Conservation (phyloP, 2,329 filamentous ascomycete species). For the Aspergillus sp. region DNA sequence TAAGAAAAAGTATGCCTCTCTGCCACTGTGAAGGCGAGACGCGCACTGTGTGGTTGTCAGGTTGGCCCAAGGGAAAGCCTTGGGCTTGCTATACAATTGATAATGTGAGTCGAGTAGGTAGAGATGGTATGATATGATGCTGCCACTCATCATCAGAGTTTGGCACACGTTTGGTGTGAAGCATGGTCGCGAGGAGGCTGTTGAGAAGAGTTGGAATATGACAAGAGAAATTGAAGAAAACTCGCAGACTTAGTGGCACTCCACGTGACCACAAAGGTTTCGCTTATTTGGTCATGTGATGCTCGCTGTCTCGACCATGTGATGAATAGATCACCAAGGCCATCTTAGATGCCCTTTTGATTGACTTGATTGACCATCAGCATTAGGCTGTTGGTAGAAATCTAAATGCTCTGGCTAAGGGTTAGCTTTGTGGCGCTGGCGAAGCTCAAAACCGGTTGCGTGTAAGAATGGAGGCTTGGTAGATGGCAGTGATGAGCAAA, state of each 20-base stretch:
- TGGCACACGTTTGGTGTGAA: background rate
- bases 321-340: no score
- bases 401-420: no score
- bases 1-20: conserved; percentile 48
- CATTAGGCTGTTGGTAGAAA: no score
- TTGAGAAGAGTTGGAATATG: background rate
- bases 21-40: conserved; percentile 41
- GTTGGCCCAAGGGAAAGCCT: background rate
- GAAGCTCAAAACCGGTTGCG: no score
- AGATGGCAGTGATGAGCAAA: no score
- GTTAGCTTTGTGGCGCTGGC: no score
- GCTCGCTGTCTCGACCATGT: no score
- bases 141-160: conserved; percentile 13
- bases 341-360: no score
- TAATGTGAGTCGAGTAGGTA: background rate
- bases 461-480: no score
- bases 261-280: conserved; percentile 1
- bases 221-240: background rate
- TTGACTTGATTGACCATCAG: no score
- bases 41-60: conserved; percentile 42
- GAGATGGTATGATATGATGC: background rate
- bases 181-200: background rate
- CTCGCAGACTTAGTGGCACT: background rate
- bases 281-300: conserved; percentile 14
- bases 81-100: background rate